Evolutionary conservation across 768 basidiomycete genomes (phyloP).

Genomic region (Macrocybe gigantea): DNA sequence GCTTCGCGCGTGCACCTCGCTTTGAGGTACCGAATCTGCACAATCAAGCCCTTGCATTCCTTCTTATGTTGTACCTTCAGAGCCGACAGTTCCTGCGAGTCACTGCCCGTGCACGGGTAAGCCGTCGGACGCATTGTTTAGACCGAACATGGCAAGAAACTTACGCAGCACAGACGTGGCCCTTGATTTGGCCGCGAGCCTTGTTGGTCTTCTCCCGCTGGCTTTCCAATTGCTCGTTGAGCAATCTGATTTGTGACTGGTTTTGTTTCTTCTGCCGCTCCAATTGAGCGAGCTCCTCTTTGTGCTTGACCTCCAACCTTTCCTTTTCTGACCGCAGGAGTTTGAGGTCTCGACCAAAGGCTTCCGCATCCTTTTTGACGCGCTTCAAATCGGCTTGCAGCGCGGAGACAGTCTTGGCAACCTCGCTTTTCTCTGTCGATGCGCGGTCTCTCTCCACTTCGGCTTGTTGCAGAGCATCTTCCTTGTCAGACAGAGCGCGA

Average conservation of each 20-base stretch:
- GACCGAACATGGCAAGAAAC: conserved; percentile 16
- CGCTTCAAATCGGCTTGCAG: conserved; percentile 73
- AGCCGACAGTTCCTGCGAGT: conserved; percentile 45
- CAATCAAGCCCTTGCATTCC: conserved; percentile 86
- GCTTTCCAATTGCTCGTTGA: conserved; percentile 60
- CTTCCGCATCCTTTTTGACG: conserved; percentile 71
- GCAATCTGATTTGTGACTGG: conserved; percentile 55
- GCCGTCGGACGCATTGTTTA: too few relatives aligned
- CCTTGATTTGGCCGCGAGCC: conserved; percentile 40
- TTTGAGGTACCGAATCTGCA: conserved; percentile 90
- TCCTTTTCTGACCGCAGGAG: conserved; percentile 63
- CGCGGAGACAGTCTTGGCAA: conserved; percentile 56
- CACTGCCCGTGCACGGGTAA: conserved; percentile 24
- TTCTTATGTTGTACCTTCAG: conserved; percentile 68
- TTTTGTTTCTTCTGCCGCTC: conserved; percentile 65
- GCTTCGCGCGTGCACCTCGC: conserved; percentile 87
- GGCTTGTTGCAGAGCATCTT: conserved; percentile 54
- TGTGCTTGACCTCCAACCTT: conserved; percentile 45
- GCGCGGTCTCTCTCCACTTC: conserved; percentile 62
- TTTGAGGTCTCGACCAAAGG: conserved; percentile 74
- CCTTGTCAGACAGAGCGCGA: conserved; percentile 54
- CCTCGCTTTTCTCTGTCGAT: conserved; percentile 55
- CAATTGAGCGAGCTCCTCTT: conserved; percentile 48
- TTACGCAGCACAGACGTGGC: conserved; percentile 57
- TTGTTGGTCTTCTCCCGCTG: conserved; percentile 44